Evolutionary conservation across 176 grass and related monocot genomes (phyloP).

Genomic region (Elymus sibiricus): DNA sequence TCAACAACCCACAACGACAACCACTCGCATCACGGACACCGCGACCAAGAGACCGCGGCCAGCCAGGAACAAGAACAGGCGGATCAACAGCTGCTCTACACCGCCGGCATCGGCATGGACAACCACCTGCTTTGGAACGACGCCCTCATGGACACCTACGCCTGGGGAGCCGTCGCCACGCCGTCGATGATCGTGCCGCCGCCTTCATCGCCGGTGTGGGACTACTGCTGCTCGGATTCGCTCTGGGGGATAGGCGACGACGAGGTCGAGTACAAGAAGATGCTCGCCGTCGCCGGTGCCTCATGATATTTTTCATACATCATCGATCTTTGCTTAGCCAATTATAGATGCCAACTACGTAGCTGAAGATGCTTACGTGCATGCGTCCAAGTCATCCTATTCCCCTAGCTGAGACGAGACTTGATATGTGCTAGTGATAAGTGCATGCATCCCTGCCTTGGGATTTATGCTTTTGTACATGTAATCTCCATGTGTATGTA

Average conservation of each 20-base stretch:
- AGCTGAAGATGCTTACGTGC: neutral
- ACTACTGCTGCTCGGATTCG: conserved; percentile 42
- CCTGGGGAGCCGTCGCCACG: neutral
- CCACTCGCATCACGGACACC: neutral
- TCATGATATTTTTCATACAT: neutral
- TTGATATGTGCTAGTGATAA: neutral
- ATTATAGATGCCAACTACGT: neutral
- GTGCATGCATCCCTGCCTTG: neutral
- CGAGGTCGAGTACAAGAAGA: conserved; percentile 39
- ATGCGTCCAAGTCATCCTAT: neutral
- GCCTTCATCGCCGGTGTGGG: conserved; percentile 51
- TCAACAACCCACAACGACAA: neutral
- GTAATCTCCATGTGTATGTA: neutral
- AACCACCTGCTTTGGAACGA: neutral
- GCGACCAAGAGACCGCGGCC: neutral
- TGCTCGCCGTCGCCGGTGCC: conserved; percentile 18
- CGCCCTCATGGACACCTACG: neutral
- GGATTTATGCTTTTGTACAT: neutral
- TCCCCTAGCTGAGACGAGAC: neutral
- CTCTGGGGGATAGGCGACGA: conserved; percentile 53
- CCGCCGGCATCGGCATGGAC: neutral
- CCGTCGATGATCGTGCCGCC: neutral
- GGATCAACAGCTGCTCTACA: neutral
- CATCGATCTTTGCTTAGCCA: neutral
- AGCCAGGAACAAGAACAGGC: neutral